Evolutionary conservation across 169 alveolate genomes (phyloP), one percentile per base, ranked within the genome.

Genomic region (Amoebophrya sp.): DNA sequence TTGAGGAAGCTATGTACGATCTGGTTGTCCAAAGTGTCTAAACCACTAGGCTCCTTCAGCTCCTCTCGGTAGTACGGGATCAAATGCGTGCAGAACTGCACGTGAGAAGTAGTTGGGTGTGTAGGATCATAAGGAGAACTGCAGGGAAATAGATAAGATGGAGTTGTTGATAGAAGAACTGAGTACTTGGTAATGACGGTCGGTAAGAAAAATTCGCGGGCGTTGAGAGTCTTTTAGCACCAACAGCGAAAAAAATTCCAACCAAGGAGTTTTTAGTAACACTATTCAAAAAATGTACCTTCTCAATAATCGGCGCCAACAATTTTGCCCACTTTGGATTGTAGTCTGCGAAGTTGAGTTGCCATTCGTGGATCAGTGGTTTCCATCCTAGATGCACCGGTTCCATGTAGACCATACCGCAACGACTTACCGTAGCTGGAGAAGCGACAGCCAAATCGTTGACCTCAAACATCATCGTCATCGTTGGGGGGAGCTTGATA

Each of bases 401-500:
- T 90, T 97, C 97, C 89, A 98, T 96, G 95, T 95, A 98, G 65
- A 98, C 97, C 95, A 98, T 97, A 94, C 99, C 99, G 36, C 98
- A 98, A 92, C 99, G 95, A 36, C 98, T 96, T 29, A 97, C 98
- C 23, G 99, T 98, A 55, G 99, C 99, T 24, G 98, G 98, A 33
- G 99, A 96, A 26, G 99, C 98, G 93, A 96, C 97, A 93, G 96
- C 95, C 93, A 98, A 95, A 95, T 98, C 99, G 95, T 98, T 97
- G 89, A 97, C 97, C 95, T 98, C 99, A 91, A 98, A 97, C 90
- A 98, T 93, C 89, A 98, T 94, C 92, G 98, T 97, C 99, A 98
- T 97, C 92, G 96, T 96, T 10, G 98, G 98, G 90, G 98, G 96
- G 78, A 98, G 95, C 89, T 98, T 98, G 93, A 98, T 97, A 41